Conservation (phyloP, 768 basidiomycete species). For the Omphalotus guepiniiformis region DNA sequence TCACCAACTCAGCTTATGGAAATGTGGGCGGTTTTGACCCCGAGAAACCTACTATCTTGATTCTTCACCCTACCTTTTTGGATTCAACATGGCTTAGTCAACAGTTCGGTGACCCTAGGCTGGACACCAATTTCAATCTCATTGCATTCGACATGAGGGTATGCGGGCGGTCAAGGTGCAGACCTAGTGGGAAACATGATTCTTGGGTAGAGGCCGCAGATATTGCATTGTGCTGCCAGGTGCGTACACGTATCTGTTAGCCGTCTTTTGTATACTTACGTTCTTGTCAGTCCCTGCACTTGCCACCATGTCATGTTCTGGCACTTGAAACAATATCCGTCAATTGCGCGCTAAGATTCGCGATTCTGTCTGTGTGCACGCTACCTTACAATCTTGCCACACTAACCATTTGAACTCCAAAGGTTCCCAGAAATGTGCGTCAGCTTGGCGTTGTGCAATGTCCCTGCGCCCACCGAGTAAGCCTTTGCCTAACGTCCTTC, state of each 20-base stretch:
- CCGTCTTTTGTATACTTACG: background rate
- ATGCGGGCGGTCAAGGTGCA: constrained; percentile 51
- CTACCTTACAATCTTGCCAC: background rate
- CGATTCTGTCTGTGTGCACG: constrained; percentile 49
- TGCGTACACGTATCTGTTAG: constrained; percentile 24
- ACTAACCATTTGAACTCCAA: background rate
- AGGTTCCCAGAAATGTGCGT: constrained; percentile 73
- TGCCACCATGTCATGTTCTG: constrained; percentile 69
- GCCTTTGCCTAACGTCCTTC: constrained; percentile 19
- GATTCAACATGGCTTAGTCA: constrained; percentile 65
- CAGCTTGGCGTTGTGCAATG: constrained; percentile 65
- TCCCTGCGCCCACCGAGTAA: constrained; percentile 65
- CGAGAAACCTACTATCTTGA: constrained; percentile 58
- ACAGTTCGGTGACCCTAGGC: constrained; percentile 64
- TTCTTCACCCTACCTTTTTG: constrained; percentile 65
- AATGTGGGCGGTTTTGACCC: constrained; percentile 67
- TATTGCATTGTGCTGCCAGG: constrained; percentile 61
- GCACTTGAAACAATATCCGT: constrained; percentile 60
- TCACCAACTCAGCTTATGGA: constrained; percentile 52
- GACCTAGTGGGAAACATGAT: constrained; percentile 57
- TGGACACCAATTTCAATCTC: constrained; percentile 57
- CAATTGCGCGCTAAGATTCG: constrained; percentile 58
- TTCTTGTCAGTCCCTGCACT: constrained; percentile 44
- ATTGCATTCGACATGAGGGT: constrained; percentile 73
- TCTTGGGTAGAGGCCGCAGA: constrained; percentile 80